Evolutionary conservation across 176 grass and related monocot genomes (phyloP), one percentile per base, ranked within the genome.

Genomic region (Phyllostachys edulis): DNA sequence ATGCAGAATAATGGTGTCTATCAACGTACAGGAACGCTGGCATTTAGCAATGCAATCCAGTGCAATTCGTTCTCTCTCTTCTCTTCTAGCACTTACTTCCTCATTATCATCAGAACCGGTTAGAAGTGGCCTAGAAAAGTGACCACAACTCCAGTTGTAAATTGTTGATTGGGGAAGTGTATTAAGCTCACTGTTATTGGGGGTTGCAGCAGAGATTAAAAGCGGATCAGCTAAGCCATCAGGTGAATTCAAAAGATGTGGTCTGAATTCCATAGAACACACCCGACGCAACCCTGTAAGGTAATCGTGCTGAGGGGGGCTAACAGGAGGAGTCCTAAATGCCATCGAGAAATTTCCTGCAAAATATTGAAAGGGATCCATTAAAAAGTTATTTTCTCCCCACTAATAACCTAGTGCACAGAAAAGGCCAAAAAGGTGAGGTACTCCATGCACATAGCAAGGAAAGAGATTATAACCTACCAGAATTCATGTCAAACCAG

Each of bases 121-220:
- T 82, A 94, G 85, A 88, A 99, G 93, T n/a, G 96, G 96, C 83
- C 88, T 94, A 50, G 96, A 92, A 75, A 99, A 99, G 87, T 99
- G 96, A 67, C 96, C 91, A 81, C 96, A 99, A 68, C 96, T 99
- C 96, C 96, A 99, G 74, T 87, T 99, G 85, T 96, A 99, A 72
- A 99, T 96, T 85, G 80, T 89, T 74, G 93, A 96, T 65, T 94
- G 93, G 26, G 91, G 88, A 66, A 88, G 70, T 73, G 90, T 79
- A 73, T 82, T 76, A 64, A 82, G 82, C 78, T 92, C 93, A 64
- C 82, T 79, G 85, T 86, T 82, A 62, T 68, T 92, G 71, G 78
- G 89, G 40, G 86, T 39, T 47, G 75, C 80, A 78, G 56, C 75
- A 24, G 85, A 87, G 77, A 89, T 89, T 90, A 92, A 73, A 86